Evolutionary conservation across 2,329 filamentous ascomycete genomes (phyloP), one percentile per base, ranked within the genome.

Genomic region (Trichoderma polysporum): DNA sequence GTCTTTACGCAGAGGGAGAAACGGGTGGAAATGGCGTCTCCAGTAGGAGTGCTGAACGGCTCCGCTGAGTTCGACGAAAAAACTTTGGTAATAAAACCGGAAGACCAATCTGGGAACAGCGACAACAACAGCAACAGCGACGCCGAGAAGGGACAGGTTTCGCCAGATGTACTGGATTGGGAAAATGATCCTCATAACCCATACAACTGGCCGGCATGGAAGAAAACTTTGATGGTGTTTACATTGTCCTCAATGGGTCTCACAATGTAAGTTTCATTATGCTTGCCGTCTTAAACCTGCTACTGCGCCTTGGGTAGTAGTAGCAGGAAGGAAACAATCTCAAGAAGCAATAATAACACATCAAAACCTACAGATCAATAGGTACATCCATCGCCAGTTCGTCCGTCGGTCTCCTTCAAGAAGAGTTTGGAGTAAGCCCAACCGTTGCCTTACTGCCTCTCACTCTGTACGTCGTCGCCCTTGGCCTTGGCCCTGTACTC

Each of bases 381-480:
- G 84, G 81, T 1, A 82, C 82, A 0, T 87, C 86, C 12, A 81
- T 87, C 68, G 82, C 86, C 72, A 84, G 82, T 33, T 79, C 85
- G 0, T 82, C 82, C 4, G 73, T 80, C 25, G 54, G 70, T 2
- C 76, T 84, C 3, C 73, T 90, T 6, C 83, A 83, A 76, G 47
- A 72, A 0, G 79, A 85, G 7, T 91, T 91, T 73, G 70, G 80
- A 52, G 80, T 89, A 13, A 81, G 80, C 15, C 80, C 81, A 57
- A 88, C 85, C 1, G 80, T 82, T 8, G 84, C 88, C 0, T 78
- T 90, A n/a, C 76, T 90, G 0, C 84, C 85, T 0, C 74, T 90
- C 0, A 84, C 88, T 0, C 74, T 88, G 6, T 91, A 88, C 73
- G 83, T 87, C 6, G 76, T 89, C 10, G 88, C 87, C 0, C 80